Conservation (phyloP, 768 basidiomycete species). For the Cytidiella melzeri region DNA sequence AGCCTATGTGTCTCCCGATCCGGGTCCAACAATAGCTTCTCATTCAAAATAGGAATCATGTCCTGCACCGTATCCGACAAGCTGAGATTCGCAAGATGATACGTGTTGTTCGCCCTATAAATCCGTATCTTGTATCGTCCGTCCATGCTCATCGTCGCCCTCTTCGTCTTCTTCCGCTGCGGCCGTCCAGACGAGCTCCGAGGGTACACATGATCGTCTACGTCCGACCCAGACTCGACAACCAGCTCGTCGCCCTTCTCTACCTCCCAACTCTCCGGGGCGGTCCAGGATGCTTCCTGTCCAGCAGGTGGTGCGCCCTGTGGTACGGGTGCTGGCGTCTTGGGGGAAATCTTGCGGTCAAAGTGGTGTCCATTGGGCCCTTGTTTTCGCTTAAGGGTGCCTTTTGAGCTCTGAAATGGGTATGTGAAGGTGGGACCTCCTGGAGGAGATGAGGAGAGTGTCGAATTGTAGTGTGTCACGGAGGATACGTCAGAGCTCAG, state of each 20-base stretch:
- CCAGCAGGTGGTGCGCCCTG: slow-evolving; percentile 4
- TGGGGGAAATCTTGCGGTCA: slow-evolving; percentile 47
- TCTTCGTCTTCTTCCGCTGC: slow-evolving; percentile 16
- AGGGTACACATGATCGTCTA: slow-evolving; percentile 13
- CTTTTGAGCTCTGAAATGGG: slow-evolving; percentile 27
- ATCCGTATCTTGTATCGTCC: slow-evolving; percentile 59
- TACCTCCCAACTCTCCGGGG: slow-evolving; percentile 78
- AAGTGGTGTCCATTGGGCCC: slow-evolving; percentile 15
- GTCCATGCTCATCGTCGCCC: slow-evolving; percentile 6
- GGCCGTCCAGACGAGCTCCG: neutral
- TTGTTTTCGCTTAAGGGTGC: slow-evolving; percentile 18
- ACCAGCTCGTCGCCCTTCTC: slow-evolving; percentile 38
- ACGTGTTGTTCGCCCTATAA: slow-evolving; percentile 66
- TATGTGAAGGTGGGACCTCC: slow-evolving; percentile 38
- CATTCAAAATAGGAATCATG: slow-evolving; percentile 54
- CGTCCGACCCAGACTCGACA: slow-evolving; percentile 39
- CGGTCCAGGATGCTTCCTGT: slow-evolving; percentile 40
- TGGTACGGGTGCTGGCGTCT: slow-evolving; percentile 25
- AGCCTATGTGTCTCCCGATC: slow-evolving; percentile 57
- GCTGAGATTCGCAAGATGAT: slow-evolving; percentile 61
- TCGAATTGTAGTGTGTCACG: slow-evolving; percentile 15
- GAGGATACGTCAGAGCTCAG: slow-evolving; percentile 25
- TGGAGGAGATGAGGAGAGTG: slow-evolving; percentile 32
- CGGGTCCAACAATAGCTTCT: slow-evolving; percentile 44
- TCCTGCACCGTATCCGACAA: slow-evolving; percentile 63